Base-by-base conservation (phyloP, 208 protist genomes). In the Phytomonas sp. region DNA sequence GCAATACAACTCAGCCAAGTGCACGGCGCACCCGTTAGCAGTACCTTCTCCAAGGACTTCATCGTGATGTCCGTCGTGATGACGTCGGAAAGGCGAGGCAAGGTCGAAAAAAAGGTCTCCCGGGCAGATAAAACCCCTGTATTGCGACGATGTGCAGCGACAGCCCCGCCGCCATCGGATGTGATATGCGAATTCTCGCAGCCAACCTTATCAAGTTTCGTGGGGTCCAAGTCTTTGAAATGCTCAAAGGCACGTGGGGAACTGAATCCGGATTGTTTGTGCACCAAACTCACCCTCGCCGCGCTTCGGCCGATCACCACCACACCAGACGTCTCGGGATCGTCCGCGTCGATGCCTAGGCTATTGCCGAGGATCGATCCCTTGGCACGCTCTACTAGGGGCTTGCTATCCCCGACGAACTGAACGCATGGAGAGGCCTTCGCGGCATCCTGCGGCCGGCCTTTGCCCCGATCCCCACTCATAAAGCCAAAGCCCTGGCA, bases 1-100 rank as follows among this genome's bases (percentile, higher is more conserved):
- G 89, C 79, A 29, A 83, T 83, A 56, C 89, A 92, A 34, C 77
- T 74, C 62, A 97, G 78, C 88, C 89, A 94, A 40, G 81, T 80
- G 80, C 89, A 97, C 62, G 87, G 84, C 14, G 84, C 88, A 36
- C 81, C 81, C 6, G 72, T 40, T 33, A 93, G 69, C 52, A 79
- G 19, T 3, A 91, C 72, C 32, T 60, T 66, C 42, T 84, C 76
- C 64, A 88, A 49, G 69, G 60, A 0, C 60, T 37, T 37, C 11
- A 30, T 65, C 8, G 52, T 37, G 62, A 66, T 71, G 26, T 63
- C 67, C 31, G 61, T 8, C 8, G 37, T 26, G 36, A 29, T 34
- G 62, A 1, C 33, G 59, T 29, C 42, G 32, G 29, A 10, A 49
- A 34, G 40, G 31, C 63, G 45, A 69, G 52, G 16, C 60, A 75